A percentile compares a stretch with the other conserved stretches of the same genome.
These are phyloP conservation scores for Chaetomium sp. DNA, from an alignment of 2,329 filamentous ascomycete species.

Conservation along the genomic window DNA sequence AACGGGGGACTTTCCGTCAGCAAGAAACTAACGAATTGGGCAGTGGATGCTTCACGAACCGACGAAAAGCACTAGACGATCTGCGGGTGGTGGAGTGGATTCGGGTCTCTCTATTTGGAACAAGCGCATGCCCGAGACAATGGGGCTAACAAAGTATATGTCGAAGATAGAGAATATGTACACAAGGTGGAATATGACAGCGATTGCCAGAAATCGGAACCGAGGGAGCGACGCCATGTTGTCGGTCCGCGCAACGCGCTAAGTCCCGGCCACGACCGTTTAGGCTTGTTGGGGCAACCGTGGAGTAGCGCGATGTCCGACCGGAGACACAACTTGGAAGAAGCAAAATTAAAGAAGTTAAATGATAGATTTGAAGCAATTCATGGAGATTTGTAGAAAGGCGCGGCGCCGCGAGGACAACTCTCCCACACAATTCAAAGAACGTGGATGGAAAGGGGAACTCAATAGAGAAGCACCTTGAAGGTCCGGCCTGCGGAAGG, in stretches of 20 bases:
- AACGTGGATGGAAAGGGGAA: not conserved
- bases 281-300: not conserved
- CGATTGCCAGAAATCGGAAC: constrained; percentile 78
- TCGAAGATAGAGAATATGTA: constrained; percentile 97
- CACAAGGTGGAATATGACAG: constrained; percentile 84
- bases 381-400: constrained; percentile 10
- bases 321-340: not conserved
- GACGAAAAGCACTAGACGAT: constrained; percentile 87
- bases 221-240: constrained; percentile 55
- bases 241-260: constrained; percentile 10
- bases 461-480: not conserved
- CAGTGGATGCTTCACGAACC: constrained; percentile 46
- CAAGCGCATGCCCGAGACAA: constrained; percentile 89
- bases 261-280: constrained; percentile 2
- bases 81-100: constrained; percentile 66
- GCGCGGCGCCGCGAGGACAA: too few relatives aligned
- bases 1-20: not conserved
- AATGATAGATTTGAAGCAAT: constrained; percentile 8
- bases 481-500: not conserved
- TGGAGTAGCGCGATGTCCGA: not conserved
- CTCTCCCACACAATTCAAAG: too few relatives aligned
- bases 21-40: not conserved
- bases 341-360: constrained; percentile 5
- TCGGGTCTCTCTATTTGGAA: constrained; percentile 61
- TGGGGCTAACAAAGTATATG: constrained; percentile 96